phyloP scores from a whole-genome alignment of 2,329 filamentous ascomycete species.

The Periconia digitata region DNA sequence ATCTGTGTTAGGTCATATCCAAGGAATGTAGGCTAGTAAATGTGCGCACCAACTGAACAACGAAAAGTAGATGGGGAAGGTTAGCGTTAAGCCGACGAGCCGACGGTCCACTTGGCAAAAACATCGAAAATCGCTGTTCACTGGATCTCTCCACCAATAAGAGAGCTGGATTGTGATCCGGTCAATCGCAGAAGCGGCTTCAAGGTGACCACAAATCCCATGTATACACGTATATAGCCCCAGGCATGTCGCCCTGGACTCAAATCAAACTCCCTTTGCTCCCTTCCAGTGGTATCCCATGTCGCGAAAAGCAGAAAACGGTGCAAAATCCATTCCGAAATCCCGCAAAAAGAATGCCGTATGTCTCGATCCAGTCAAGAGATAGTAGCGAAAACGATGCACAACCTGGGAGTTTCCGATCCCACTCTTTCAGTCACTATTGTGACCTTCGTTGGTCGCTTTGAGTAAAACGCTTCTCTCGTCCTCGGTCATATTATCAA shows the following conservation, averaged over 20 bases:
- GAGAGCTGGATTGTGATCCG: too few relatives aligned
- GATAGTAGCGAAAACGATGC: not conserved
- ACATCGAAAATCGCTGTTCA: too few relatives aligned
- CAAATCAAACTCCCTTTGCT: not conserved
- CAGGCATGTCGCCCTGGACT: not conserved
- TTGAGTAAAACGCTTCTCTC: constrained; percentile 32
- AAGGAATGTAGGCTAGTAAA: not conserved
- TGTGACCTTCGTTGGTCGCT: constrained; percentile 19
- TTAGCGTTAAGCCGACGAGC: not conserved
- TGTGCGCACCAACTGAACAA: not conserved
- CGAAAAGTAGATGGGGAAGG: not conserved
- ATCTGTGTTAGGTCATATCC: not conserved
- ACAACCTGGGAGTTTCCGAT: not conserved
- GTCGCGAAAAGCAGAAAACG: not conserved
- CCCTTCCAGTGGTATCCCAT: not conserved
- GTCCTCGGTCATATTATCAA: constrained; percentile 42
- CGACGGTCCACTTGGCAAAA: too few relatives aligned
- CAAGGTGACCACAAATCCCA: too few relatives aligned
- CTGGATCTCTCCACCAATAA: too few relatives aligned
- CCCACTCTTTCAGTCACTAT: not conserved
- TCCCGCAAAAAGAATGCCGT: not conserved
- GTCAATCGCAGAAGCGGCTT: too few relatives aligned
- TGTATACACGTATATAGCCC: not conserved
- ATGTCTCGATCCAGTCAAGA: not conserved
- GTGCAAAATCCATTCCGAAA: not conserved